Percentiles rank a stretch among this genome's conserved stretches.
Conservation (phyloP, 352 stramenopile genomes). For the Globisporangium emineosum region DNA sequence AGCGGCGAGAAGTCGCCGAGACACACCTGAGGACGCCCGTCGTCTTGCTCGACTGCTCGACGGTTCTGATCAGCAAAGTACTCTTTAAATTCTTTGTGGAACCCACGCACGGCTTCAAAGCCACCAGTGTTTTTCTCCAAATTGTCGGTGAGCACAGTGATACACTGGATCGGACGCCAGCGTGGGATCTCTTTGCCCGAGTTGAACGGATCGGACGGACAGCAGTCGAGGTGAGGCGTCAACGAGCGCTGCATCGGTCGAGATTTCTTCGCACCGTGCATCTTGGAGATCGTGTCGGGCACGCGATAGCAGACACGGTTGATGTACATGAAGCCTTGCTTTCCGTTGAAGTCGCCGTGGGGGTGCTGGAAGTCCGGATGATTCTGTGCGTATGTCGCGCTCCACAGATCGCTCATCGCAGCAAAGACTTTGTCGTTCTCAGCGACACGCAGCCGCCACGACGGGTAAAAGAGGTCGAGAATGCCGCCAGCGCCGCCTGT, state of each 20-base stretch:
- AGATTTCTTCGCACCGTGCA: conserved; percentile 65
- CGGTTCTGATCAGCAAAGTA: conserved; percentile 45
- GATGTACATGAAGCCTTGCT: conserved; percentile 85
- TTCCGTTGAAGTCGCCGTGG: conserved; percentile 64
- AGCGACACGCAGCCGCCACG: conserved; percentile 78
- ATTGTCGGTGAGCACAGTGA: conserved; percentile 81
- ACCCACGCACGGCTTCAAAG: conserved; percentile 84
- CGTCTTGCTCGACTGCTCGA: conserved; percentile 13
- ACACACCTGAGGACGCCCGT: conserved; percentile 62
- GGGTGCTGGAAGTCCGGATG: conserved; percentile 66
- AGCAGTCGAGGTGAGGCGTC: conserved; percentile 88
- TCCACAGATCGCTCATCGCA: conserved; percentile 84
- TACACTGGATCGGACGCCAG: conserved; percentile 89
- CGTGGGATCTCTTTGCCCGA: conserved; percentile 66
- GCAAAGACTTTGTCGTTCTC: conserved; percentile 70
- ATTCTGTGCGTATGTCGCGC: conserved; percentile 63
- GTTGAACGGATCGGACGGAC: conserved; percentile 69
- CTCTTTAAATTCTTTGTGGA: conserved; percentile 80
- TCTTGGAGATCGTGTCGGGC: conserved; percentile 59
- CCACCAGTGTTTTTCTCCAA: conserved; percentile 64
- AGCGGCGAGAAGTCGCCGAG: conserved; percentile 87
- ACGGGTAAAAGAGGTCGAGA: conserved; percentile 87
- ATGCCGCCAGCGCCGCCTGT: conserved; percentile 86
- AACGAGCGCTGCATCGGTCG: conserved; percentile 80
- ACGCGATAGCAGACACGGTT: conserved; percentile 85